Evolutionary conservation across 345 rosid genomes (phyloP), one percentile per base, ranked within the genome.

Genomic region (Brassica napus): DNA sequence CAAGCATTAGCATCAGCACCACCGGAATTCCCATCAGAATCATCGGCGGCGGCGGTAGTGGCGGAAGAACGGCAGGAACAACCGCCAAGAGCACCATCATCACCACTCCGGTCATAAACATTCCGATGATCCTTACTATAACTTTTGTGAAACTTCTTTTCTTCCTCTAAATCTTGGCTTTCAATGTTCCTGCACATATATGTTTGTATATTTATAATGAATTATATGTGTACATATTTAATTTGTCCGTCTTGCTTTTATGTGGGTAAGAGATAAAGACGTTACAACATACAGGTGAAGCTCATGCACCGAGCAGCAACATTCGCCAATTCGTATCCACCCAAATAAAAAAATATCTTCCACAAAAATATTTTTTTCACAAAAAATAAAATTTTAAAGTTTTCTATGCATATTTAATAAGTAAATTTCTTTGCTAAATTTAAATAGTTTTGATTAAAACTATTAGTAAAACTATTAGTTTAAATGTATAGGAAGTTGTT

Each of bases 271-370:
- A 80, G 80, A 75, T 77, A 81, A 71, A 81, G 80, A 71, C 83
- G 80, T 81, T 81, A 81, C 77, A 9, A 6, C 66, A 69, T 74
- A 79, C 79, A 80, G 69, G 83, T 81, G 80, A 81, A 75, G 83
- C 62, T 71, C 83, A 81, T 81, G 83, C 79, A 80, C 68, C 57
- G 79, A 80, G 23, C 23, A 75, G 12, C 72, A 80, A 42, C 11
- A 57, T 37, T 69, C 42, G 21, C 72, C 57, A 24, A 49, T 79
- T 47, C 1, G 67, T 35, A 35, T 74, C 18, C 72, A 15, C 72
- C 78, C 79, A 37, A 37, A 37, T 28, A 28, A 28, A 28, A 28
- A 28, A 28, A 28, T 28, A 3, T 28, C 31, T 28, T 28, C 31
- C 30, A 26, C 30, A 26, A 26, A 26, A 26, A 26, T 26, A 26